phyloP scores from a whole-genome alignment of 2,329 filamentous ascomycete genomes.

The Ceratocystis diversiconidia region DNA sequence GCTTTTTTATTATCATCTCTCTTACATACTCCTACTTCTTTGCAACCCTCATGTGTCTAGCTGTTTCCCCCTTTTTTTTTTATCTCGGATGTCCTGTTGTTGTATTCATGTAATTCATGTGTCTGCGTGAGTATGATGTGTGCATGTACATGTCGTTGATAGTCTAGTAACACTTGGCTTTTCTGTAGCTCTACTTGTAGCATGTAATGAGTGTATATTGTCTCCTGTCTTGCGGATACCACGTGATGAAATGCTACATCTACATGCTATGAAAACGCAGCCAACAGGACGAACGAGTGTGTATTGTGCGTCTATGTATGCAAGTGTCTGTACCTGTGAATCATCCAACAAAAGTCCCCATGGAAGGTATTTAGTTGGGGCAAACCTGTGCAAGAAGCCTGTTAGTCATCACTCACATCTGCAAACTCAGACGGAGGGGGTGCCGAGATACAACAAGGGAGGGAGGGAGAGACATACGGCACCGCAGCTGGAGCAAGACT shows the following conservation, averaged over 20 bases:
- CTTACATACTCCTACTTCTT: constrained; percentile 1
- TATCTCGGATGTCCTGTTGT: background rate
- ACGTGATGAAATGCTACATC: too few species aligned
- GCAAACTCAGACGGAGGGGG: background rate
- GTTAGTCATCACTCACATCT: background rate
- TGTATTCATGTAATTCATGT: background rate
- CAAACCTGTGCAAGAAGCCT: constrained; percentile 2
- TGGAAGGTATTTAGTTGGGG: background rate
- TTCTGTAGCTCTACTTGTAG: too few species aligned
- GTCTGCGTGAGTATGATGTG: background rate
- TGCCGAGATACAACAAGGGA: background rate
- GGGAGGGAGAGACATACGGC: constrained; percentile 32
- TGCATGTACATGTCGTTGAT: background rate
- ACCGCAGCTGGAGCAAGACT: constrained; percentile 43
- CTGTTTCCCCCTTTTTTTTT: background rate
- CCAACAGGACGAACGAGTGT: too few species aligned
- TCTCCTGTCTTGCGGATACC: too few species aligned
- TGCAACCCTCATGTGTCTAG: constrained; percentile 1
- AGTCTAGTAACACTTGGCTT: too few species aligned
- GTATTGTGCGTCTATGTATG: too few species aligned
- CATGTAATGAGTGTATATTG: too few species aligned
- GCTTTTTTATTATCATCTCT: constrained; percentile 3
- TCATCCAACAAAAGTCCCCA: too few species aligned
- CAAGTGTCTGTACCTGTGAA: too few species aligned
- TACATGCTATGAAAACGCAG: too few species aligned